A percentile compares a stretch with the other conserved stretches of the same genome.
These are phyloP conservation scores for Apophysomyces trapeziformis DNA, from an alignment of 371 early-diverging fungal genomes.

Conservation along the genomic window DNA sequence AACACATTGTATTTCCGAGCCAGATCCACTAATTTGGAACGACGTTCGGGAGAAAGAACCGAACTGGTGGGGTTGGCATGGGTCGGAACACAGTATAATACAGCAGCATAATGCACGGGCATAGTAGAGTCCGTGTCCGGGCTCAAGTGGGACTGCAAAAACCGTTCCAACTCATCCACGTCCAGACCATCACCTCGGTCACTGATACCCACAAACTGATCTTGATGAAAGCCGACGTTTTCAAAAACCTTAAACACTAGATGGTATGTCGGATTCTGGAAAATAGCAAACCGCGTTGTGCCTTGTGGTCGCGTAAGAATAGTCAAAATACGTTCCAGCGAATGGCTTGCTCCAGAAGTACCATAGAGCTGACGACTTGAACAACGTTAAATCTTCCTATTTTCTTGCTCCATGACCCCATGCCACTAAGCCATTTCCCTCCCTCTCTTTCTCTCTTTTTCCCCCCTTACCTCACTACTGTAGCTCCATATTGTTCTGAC, in stretches of 20 bases:
- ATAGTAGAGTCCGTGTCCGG: not conserved
- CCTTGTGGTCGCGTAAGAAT: conserved; percentile 36
- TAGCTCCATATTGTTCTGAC: conserved; percentile 21
- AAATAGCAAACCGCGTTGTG: conserved; percentile 36
- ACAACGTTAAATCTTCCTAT: not conserved
- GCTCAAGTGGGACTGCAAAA: conserved; percentile 18
- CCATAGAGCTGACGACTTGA: conserved; percentile 31
- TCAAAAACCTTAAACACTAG: conserved; percentile 54
- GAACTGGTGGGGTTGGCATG: conserved; percentile 61
- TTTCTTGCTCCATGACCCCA: too few species aligned
- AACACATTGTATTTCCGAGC: conserved; percentile 57
- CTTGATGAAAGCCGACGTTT: conserved; percentile 42
- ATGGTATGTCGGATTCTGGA: conserved; percentile 69
- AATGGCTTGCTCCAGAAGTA: conserved; percentile 44
- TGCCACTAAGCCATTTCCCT: too few species aligned
- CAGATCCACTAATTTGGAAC: conserved; percentile 46
- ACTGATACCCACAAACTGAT: conserved; percentile 43
- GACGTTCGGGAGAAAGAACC: conserved; percentile 39
- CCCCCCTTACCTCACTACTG: conserved; percentile 25
- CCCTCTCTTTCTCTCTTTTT: not conserved
- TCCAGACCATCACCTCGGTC: conserved; percentile 34
- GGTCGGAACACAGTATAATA: conserved; percentile 65
- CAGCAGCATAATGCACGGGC: conserved; percentile 20
- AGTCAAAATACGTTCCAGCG: conserved; percentile 34
- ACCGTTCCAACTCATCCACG: conserved; percentile 24